Evolutionary conservation across 1,284 basidiomycete species (phyloP), one percentile per base, ranked within the genome.

Genomic region (Sanghuangporus sanghuang): DNA sequence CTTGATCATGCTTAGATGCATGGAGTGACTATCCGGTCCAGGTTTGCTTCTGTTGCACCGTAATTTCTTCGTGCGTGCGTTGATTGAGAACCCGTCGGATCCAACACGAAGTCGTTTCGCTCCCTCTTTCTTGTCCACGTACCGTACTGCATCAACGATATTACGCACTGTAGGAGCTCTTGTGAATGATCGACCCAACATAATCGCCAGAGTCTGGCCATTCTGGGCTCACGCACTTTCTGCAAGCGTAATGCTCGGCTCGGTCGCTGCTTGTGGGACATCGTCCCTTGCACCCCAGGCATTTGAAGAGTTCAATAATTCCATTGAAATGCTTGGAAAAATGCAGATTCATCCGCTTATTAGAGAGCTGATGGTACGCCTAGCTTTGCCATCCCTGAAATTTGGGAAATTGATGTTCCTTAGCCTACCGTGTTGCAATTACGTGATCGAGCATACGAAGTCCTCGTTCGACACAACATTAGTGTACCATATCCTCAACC

Each of bases 151-250:
- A 21, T 62, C 50, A 16, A 59, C 27, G 12, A 23, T 65, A 8
- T 39, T 62, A 35, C 55, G 64, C n/a, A n/a, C 8, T 18, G 18
- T 49, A n/a, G 39, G 56, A n/a, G 18, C 32, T 11, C 21, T 7
- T 2, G 55, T 56, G 21, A 44, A 49, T 6, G 27, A 59, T 9
- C 18, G 16, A 36, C 27, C 52, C 12, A 23, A 48, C 2, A 3
- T 65, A 5, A 8, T 65, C 8, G 36, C 62, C 39, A 73, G 77
- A 11, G 75, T 74, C 68, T 77, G 77, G 76, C 70, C 69, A 35
- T 71, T 75, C 66, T 77, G 76, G 76, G 75, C 73, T 6, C 75
- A 75, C 61, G 72, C 73, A 2, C 77, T 79, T 64, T 75, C 76
- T 21, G 73, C 76, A 36, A 73, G 74, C 16, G 77, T 79, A 66